Evolutionary conservation across 768 basidiomycete species (phyloP), one percentile per base, ranked within the genome.

Genomic region (Pilatotrama ljubarskyi): DNA sequence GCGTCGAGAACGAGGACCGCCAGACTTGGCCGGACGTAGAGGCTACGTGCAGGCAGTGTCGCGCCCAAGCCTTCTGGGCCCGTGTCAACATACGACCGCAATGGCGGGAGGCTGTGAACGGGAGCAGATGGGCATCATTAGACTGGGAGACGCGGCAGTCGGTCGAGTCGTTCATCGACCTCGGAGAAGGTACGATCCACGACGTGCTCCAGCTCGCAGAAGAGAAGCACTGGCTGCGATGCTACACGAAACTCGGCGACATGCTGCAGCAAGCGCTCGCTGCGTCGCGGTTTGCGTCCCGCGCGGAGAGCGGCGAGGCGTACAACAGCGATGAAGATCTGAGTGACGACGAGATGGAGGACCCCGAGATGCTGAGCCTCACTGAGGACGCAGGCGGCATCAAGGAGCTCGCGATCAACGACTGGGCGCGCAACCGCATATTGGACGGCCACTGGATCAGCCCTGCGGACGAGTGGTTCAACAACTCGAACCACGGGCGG

Each of bases 371-470:
- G 62, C 72, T 81, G 35, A 74, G 76, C 0, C 64, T 79, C 59
- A 79, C 79, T 9, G 82, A 82, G 64, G 79, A 82, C 36, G 74
- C 77, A 1, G 75, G 75, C 10, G 76, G 77, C 22, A 75, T 82
- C 25, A 74, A 75, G 26, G 79, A 80, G 18, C 74, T 91, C 43
- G 87, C 90, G 1, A 73, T 91, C 52, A 77, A 80, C 13, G 88
- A 89, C 63, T 91, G 88, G 87, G 87, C 87, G 5, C 78, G 90
- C 35, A 79, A 77, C 20, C 75, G 89, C 47, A 85, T 92, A 48
- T 72, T 91, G 18, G 89, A 92, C 55, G 90, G 90, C 2, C 80
- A 84, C 64, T 92, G 90, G 90, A 72, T 85, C 43, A 86, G 81
- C 50, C 90, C 90, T 10, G 87, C 84, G 0, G 90, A 92, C 69